Base-by-base conservation (phyloP, 306 rosid species). In the Luffa aegyptiaca region DNA sequence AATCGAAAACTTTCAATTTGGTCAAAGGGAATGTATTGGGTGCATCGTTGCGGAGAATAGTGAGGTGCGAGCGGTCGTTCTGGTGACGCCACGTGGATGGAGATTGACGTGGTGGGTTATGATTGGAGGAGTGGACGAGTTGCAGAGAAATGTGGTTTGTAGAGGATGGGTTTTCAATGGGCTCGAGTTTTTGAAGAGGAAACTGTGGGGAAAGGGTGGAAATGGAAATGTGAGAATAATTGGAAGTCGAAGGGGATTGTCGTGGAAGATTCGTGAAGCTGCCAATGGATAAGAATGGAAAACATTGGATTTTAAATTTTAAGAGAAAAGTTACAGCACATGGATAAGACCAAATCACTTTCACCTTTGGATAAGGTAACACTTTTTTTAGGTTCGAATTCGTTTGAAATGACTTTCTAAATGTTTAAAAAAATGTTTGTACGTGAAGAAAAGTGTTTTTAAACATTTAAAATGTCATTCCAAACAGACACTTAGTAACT, bases 211-310 rank as follows among this genome's bases (percentile, higher is more conserved):
- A 65, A 36, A 20, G 21, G 3, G 42, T 8, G 56, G 21, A 8
- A 63, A 35, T 33, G 61, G 45, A 35, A 36, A 55, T 39, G 10
- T 48, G 65, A 62, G 81, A 78, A 78, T 46, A 35, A 13, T 44
- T 51, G 46, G 33, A 14, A 77, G 52, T 21, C 6, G 36, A 62
- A 62, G 6, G 18, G n/a, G 66, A 46, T 17, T 75, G 46, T 75
- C 78, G 46, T 8, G 31, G 75, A 79, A 79, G 75, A 18, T 64
- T 79, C 81, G 36, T 64, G 20, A 18, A 79, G 77, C 82, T 36
- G 42, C 69, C 70, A 72, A 44, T 53, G 72, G 76, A 71, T 71
- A 71, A 46, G 41, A 10, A 71, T 10, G 53, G n/a, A 6, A 0
- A 41, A 69, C 74, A 9, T 31, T 31, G 20, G 10, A 11, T 16